Conservation (phyloP, 257 asterid species). For the Gentiana straminea region DNA sequence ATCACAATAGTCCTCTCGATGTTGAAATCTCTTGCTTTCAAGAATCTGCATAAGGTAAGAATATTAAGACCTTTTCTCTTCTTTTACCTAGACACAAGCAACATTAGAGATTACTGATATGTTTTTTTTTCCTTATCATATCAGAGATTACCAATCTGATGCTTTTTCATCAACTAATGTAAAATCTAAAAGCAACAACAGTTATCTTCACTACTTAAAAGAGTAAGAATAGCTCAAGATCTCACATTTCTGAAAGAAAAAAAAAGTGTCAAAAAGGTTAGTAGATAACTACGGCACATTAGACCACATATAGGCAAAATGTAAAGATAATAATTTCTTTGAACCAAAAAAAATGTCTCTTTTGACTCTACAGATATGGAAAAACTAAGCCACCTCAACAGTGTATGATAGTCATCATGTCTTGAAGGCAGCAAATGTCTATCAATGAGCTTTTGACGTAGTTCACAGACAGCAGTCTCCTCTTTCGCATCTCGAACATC, state of each 20-base stretch:
- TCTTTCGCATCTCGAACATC: conserved; percentile 82
- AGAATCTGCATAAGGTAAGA: conserved; percentile 37
- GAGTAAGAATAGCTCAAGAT: background rate
- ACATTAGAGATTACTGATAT: background rate
- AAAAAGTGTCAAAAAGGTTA: background rate
- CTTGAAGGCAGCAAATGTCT: conserved; percentile 62
- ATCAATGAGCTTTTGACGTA: conserved; percentile 63
- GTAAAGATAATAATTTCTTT: background rate
- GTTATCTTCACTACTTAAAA: background rate
- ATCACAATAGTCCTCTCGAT: conserved; percentile 53
- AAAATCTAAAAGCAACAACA: background rate
- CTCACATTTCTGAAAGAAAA: background rate
- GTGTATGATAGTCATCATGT: conserved; percentile 81
- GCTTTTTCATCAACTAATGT: background rate
- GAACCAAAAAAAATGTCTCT: background rate
- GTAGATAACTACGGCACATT: background rate
- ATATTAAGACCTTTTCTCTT: background rate
- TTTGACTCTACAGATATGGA: too few relatives aligned
- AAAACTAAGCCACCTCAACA: conserved; percentile 47
- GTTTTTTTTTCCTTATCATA: background rate
- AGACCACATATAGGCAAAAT: too few relatives aligned
- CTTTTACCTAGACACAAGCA: too few relatives aligned
- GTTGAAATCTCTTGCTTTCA: conserved; percentile 81
- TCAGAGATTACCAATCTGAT: background rate
- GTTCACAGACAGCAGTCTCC: conserved; percentile 66